Base-by-base conservation (phyloP, 257 asterid genomes). In the Penstemon davidsonii region DNA sequence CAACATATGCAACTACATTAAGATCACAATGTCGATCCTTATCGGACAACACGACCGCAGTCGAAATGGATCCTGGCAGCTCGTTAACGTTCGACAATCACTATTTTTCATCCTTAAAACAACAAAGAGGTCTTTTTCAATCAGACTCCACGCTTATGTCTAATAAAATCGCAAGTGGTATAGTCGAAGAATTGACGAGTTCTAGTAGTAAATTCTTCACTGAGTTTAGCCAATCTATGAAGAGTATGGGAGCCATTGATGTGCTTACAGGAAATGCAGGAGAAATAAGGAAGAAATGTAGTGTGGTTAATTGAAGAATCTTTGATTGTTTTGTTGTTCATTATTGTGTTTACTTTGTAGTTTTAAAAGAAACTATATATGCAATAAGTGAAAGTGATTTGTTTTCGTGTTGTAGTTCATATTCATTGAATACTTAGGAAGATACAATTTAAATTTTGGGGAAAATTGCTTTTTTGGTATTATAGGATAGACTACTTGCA, bases 131-230 rank as follows among this genome's bases (percentile, higher is more conserved):
- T 1, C 73, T 84, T 25, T 80, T 86, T 67, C 76, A 58, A 60
- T 81, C 94, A 0, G 91, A 83, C 58, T 87, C 91, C 0, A 86
- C 88, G 49, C 81, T 86, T 3, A 70, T 88, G 67, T 68, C 71
- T 6, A 63, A 55, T n/a, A 55, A 49, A 4, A 55, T 59, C 33
- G 75, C 84, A 13, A 65, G 69, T 5, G 49, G 36, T 12, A 66
- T 80, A 56, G 74, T 66, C 2, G 69, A 56, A 4, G 75, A 80
- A 54, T 18, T 80, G 79, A 61, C 60, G 6, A 59, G 51, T 8
- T 44, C 47, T 3, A 39, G 55, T 7, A 59, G 55, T 7, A 59
- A 57, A 15, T 80, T 80, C 68, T 80, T 76, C 58, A 68, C 75
- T 5, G 76, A 51, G 39, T 80, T 80, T 12, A 43, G 67, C 8